Conservation (phyloP, 306 rosid species). For the Nissolia schottii region DNA sequence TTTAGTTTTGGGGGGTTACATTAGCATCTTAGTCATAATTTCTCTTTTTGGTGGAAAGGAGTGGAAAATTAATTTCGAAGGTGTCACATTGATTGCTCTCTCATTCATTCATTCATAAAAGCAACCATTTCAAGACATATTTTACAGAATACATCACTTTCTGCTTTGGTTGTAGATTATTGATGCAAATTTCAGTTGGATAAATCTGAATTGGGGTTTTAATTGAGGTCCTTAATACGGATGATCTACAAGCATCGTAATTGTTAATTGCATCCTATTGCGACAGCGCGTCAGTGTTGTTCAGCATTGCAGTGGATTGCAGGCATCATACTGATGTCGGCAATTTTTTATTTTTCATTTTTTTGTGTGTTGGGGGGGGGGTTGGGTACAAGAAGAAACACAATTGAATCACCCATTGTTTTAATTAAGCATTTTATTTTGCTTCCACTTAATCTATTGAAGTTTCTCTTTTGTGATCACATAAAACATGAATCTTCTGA, state of each 20-base stretch:
- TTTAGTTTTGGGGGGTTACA: not conserved
- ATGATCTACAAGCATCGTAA: not conserved
- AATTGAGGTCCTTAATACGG: not conserved
- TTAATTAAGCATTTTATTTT: not conserved
- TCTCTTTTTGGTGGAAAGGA: not conserved
- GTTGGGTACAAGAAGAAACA: not conserved
- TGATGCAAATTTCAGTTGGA: slow-evolving; percentile 1
- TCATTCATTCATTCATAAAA: not conserved
- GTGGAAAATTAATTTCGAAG: not conserved
- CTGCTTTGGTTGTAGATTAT: not conserved
- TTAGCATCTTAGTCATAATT: not conserved
- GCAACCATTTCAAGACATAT: not conserved
- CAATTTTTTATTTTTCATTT: too few species aligned
- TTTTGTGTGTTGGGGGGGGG: not conserved
- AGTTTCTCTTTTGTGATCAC: not conserved
- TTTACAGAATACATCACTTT: not conserved
- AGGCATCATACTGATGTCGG: too few species aligned
- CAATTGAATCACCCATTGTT: not conserved
- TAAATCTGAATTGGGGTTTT: not conserved
- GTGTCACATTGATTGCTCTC: slow-evolving; percentile 13
- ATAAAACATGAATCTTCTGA: not conserved
- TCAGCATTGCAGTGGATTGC: not conserved
- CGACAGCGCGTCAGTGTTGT: not conserved
- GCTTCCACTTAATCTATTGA: not conserved
- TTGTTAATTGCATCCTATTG: not conserved